Evolutionary conservation across 108 stramenopile species (phyloP).

Genomic region (Nannochloropsis granulata): DNA sequence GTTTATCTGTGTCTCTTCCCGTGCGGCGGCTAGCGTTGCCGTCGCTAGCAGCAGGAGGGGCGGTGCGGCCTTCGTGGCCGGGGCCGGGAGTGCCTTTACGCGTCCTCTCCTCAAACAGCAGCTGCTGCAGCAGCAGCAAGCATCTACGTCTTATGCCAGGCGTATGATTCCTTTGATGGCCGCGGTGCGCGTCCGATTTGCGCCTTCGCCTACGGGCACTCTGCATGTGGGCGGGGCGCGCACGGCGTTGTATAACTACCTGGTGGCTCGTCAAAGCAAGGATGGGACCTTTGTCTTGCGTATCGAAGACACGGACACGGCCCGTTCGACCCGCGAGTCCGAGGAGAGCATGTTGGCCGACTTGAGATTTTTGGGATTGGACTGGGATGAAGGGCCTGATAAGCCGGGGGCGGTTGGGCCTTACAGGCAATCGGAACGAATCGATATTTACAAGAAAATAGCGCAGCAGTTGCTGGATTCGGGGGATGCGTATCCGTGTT

Average conservation of each 20-base stretch:
- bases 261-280: conserved; percentile 61
- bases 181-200: conserved; percentile 63
- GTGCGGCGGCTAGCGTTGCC: background rate
- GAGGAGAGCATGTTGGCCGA: conserved; percentile 83
- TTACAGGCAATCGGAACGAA: conserved; percentile 39
- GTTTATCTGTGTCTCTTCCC: background rate
- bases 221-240: conserved; percentile 90
- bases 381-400: conserved; percentile 86
- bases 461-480: conserved; percentile 31
- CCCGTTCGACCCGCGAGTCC: conserved; percentile 49
- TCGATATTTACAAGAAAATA: conserved; percentile 29
- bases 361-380: conserved; percentile 67
- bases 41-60: background rate
- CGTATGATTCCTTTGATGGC: background rate
- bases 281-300: conserved; percentile 61
- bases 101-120: background rate
- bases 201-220: conserved; percentile 83
- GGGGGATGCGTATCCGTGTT: conserved; percentile 80
- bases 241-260: conserved; percentile 91
- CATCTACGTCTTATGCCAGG: background rate
- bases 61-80: background rate
- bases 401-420: conserved; percentile 15
- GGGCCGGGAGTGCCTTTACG: background rate
- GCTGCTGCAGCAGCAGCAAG: background rate
- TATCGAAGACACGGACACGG: conserved; percentile 53